A percentile compares a stretch with the other conserved stretches of the same genome.
Evolutionary conservation across 2,329 filamentous ascomycete genomes (phyloP).

Genomic region (Cladophialophora chaetospira): DNA sequence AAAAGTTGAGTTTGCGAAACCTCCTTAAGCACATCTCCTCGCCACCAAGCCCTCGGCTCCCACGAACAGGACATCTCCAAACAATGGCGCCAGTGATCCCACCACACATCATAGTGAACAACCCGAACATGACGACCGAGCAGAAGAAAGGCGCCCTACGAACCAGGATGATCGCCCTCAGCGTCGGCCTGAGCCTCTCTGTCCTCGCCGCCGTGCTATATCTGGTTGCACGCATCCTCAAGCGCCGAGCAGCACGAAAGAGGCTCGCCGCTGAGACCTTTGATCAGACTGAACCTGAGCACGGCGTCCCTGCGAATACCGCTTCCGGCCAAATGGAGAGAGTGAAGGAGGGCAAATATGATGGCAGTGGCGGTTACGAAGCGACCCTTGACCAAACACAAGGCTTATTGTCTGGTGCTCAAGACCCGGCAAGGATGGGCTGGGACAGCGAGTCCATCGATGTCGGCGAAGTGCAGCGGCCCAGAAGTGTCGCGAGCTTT

Average conservation of each 20-base stretch:
- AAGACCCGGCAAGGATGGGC: not conserved
- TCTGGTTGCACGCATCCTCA: not conserved
- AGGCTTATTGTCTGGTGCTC: not conserved
- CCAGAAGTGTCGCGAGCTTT: not conserved
- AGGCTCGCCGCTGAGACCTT: not conserved
- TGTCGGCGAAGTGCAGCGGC: not conserved
- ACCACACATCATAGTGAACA: not conserved
- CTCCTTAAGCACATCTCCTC: not conserved
- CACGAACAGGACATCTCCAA: not conserved
- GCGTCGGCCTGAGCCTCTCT: not conserved
- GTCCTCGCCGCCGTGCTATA: not conserved
- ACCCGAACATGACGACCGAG: not conserved
- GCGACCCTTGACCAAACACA: not conserved
- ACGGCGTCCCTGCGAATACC: not conserved
- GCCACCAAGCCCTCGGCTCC: not conserved
- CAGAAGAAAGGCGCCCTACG: not conserved
- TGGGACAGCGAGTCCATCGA: too few species aligned
- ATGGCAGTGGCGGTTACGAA: not conserved
- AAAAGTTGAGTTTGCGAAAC: too few species aligned
- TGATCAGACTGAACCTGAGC: not conserved
- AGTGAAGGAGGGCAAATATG: not conserved
- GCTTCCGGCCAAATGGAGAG: not conserved
- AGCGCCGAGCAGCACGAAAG: not conserved
- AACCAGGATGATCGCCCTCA: not conserved
- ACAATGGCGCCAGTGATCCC: not conserved